These are phyloP conservation scores for Botryotinia narcissicola DNA, from an alignment of 2,329 filamentous ascomycete species.

Conservation along the genomic window DNA sequence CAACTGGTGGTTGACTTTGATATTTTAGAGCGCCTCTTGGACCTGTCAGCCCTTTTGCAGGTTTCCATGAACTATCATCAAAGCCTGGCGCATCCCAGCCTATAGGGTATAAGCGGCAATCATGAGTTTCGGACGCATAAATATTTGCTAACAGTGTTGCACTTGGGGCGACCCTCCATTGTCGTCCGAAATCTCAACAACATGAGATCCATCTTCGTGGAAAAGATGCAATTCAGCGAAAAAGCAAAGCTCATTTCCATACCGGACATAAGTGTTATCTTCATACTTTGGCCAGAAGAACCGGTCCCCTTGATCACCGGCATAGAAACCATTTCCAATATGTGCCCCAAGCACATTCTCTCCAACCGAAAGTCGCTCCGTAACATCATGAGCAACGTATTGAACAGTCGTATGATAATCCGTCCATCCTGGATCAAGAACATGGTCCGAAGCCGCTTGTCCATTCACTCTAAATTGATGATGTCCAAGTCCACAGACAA, in stretches of 20 bases:
- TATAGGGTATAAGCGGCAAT: not conserved
- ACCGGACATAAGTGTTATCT: not conserved
- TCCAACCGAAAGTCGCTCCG: not conserved
- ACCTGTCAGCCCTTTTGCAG: not conserved
- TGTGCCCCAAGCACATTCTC: not conserved
- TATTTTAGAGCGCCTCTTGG: not conserved
- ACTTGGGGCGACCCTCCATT: not conserved
- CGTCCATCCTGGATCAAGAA: not conserved
- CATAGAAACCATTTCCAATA: not conserved
- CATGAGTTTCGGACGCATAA: not conserved
- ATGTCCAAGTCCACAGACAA: not conserved
- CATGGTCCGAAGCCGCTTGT: not conserved
- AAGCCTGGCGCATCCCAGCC: not conserved
- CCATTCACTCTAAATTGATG: not conserved
- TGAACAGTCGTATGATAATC: not conserved
- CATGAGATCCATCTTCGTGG: not conserved
- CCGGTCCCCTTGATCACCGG: not conserved
- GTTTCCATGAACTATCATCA: not conserved
- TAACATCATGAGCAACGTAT: not conserved
- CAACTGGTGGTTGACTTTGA: not conserved
- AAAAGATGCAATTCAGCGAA: not conserved
- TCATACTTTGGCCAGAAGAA: not conserved
- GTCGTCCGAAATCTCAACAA: not conserved
- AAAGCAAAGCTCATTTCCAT: not conserved
- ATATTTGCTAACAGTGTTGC: not conserved